Base-by-base conservation (phyloP, 139 green algal species). In the Tetradesmus obliquus region DNA sequence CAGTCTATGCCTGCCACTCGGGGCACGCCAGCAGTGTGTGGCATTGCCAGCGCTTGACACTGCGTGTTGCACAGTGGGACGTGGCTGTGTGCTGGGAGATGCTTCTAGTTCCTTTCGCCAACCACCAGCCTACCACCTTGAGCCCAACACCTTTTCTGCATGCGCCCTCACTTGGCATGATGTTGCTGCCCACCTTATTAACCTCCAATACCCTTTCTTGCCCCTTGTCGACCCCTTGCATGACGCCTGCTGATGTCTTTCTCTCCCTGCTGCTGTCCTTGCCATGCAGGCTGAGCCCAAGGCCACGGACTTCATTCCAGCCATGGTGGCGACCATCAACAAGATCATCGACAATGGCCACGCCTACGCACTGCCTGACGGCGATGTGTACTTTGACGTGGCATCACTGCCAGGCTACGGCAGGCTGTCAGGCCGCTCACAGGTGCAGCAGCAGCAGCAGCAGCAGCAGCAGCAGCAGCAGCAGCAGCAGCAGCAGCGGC, bases 361-460 rank as follows among this genome's bases (percentile, higher is more conserved):
- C 92, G 98, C 91, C 2, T 99, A 99, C 84, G 94, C 79, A 1
- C 95, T 96, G 54, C 93, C 95, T 45, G 95, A 93, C 10, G 93
- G 98, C 0, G 97, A 99, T 89, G 98, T 99, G 0, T 99, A 96
- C 91, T 99, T 99, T 94, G 95, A 98, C 86, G 98, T 99, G 12
- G 92, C 83, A 15, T 96, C 95, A 0, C 90, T 99, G 79, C 92
- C 94, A 0, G 96, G 93, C 12, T 99, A 99, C 88, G 98, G 98
- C 62, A 84, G 84, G 13, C 96, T 99, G n/a, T 99, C 96, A 2
- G 96, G 97, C 1, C 74, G 98, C 17, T 86, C 93, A 8, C 94
- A 97, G 93, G 96, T 96, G 91, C 96, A 62, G 3, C 3, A 15
- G 8, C 19, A 6, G 15, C 32, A 45, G 66, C 66, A 76, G 17